Evolutionary conservation across 2,329 filamentous ascomycete genomes (phyloP).

Genomic region (Cladorrhinum sp.): DNA sequence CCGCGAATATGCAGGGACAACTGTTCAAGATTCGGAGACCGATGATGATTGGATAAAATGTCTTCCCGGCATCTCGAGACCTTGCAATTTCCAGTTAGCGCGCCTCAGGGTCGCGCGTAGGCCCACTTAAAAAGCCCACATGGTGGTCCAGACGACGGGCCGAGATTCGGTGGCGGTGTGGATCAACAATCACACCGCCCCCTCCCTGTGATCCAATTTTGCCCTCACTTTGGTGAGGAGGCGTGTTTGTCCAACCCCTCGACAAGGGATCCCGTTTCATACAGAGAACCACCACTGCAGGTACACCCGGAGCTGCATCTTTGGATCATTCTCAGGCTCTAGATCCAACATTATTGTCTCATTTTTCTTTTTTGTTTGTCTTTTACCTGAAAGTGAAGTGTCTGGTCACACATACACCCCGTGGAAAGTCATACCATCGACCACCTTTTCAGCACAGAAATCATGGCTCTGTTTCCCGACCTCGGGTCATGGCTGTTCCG

Average conservation of each 20-base stretch:
- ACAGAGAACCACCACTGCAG: neutral
- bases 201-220: constrained; percentile 3
- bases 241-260: neutral
- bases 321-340: neutral
- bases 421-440: neutral
- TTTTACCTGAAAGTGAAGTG: too few species aligned
- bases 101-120: neutral
- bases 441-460: neutral
- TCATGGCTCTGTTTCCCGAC: constrained; percentile 25
- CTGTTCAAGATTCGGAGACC: neutral
- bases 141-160: neutral
- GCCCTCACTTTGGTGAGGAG: constrained; percentile 1
- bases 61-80: neutral
- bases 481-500: constrained; percentile 26
- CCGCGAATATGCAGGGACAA: neutral
- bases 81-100: constrained; percentile 8
- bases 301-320: neutral
- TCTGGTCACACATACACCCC: neutral
- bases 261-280: constrained; percentile 6
- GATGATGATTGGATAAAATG: neutral
- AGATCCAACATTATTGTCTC: neutral
- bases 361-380: neutral
- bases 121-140: neutral
- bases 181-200: constrained; percentile 6
- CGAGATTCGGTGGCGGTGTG: constrained; percentile 11